Percentiles rank a stretch among this genome's conserved stretches.
Conservation (phyloP, 2,329 filamentous ascomycete genomes). For the Blastomyces emzantsi region DNA sequence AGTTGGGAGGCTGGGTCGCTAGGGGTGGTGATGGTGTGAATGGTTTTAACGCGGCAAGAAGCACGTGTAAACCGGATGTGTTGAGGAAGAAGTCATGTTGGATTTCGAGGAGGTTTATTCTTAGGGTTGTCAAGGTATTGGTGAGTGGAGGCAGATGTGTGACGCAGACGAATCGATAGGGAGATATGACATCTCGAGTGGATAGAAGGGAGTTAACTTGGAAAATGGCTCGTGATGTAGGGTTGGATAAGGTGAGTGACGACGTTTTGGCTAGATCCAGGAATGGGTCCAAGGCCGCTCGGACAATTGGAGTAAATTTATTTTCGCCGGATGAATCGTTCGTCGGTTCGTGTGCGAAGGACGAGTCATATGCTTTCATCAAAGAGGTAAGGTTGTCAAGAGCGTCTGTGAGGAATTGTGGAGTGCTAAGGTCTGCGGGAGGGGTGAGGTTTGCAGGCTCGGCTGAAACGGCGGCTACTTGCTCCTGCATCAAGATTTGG, state of each 20-base stretch:
- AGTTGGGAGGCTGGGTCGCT: constrained; percentile 10
- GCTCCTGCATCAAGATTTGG: constrained; percentile 68
- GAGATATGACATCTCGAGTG: constrained; percentile 30
- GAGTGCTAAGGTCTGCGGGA: constrained; percentile 64
- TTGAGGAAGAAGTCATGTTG: constrained; percentile 66
- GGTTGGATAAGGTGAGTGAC: constrained; percentile 31
- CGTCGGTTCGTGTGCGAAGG: constrained; percentile 43
- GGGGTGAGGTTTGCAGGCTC: constrained; percentile 63
- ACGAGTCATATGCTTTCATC: constrained; percentile 80
- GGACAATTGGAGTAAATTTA: constrained; percentile 65
- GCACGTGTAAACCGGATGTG: constrained; percentile 60
- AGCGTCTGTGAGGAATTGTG: constrained; percentile 70
- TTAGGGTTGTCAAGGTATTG: constrained; percentile 40
- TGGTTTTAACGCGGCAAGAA: constrained; percentile 51
- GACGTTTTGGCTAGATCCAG: constrained; percentile 55
- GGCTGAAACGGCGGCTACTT: constrained; percentile 54
- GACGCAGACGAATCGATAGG: constrained; percentile 53
- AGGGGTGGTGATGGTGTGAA: constrained; percentile 22
- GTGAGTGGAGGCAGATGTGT: constrained; percentile 50
- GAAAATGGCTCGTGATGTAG: constrained; percentile 42
- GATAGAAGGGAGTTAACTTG: constrained; percentile 40
- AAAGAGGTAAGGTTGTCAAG: constrained; percentile 68
- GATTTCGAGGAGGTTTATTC: constrained; percentile 50
- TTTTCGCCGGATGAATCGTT: constrained; percentile 50
- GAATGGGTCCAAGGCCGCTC: constrained; percentile 79